Evolutionary conservation across 768 basidiomycete genomes (phyloP), one percentile per base, ranked within the genome.

Genomic region (Lactarius quietus): DNA sequence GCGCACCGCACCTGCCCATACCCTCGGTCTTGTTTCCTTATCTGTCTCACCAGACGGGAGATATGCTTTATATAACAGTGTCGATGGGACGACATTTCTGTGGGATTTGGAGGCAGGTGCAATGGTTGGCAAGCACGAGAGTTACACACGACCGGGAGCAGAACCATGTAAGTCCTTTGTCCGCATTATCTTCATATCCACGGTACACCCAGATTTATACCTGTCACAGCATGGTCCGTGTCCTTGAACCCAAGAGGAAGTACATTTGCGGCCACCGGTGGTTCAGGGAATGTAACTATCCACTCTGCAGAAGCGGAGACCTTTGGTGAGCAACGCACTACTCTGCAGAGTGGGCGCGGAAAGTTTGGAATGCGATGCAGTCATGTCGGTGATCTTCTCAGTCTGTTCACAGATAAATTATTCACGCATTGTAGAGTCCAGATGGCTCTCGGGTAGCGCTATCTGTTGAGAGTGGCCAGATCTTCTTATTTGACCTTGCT

Each of bases 401-500:
- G 43, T 26, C 31, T 17, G 39, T 54, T 61, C 14, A 51, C 52
- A 45, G 18, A 35, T 41, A 51, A n/a, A 35, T 31, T 20, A n/a
- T 63, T 61, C 23, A 67, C 48, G 15, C n/a, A n/a, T 28, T 28
- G 63, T 73, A 96, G 95, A 95, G 92, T 70, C 93, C 95, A 17
- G 92, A 96, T 72, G 94, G 95, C 48, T 82, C 82, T 68, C 84
- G 86, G 51, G 76, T 98, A 55, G 95, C 92, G 18, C 81, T 96
- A 68, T 85, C 93, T 4, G 85, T 87, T 10, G 94, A 96, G 74
- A 82, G 85, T 1, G 95, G 95, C n/a, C 89, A 93, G 70, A 88
- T 96, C 61, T 92, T 85, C 74, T 79, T 98, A 52, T 89, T 95
- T 67, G 94, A 96, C 74, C 74, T 90, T 43, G 88, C 90, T 73